A percentile compares a stretch with the other conserved stretches of the same genome.
Conservation (phyloP, 2,329 filamentous ascomycete species). For the Colletotrichum sp. region DNA sequence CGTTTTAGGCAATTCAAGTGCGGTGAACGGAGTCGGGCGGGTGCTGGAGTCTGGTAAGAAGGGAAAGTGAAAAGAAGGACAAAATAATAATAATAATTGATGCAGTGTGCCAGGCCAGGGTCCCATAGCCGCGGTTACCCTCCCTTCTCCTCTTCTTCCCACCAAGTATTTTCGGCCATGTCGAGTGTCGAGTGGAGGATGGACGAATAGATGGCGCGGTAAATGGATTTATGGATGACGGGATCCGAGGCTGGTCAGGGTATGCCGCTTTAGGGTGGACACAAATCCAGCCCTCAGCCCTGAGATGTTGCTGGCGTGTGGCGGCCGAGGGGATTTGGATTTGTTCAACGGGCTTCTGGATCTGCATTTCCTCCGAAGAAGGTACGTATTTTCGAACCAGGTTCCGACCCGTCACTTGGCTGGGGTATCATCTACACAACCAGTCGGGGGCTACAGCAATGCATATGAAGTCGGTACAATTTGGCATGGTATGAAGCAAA, state of each 20-base stretch:
- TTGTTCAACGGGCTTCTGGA: background rate
- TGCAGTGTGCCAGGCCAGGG: background rate
- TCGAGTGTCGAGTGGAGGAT: background rate
- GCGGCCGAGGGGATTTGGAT: background rate
- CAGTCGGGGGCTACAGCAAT: background rate
- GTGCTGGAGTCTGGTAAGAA: background rate
- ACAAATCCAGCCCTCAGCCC: background rate
- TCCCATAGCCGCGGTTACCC: background rate
- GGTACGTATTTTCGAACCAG: background rate
- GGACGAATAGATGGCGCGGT: background rate
- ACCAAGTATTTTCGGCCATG: background rate
- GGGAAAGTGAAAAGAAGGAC: background rate
- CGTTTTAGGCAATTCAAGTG: background rate
- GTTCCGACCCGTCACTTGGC: background rate
- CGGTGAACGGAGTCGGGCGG: background rate
- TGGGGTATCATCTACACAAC: background rate
- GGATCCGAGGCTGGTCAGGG: background rate
- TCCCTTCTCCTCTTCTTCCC: background rate
- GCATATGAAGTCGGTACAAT: background rate
- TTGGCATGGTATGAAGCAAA: background rate
- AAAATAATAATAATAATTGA: background rate
- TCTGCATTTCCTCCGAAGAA: background rate
- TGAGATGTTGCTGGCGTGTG: background rate
- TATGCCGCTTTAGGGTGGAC: background rate
- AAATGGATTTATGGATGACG: background rate